Evolutionary conservation across 176 grass and related monocot genomes (phyloP), one percentile per base, ranked within the genome.

Genomic region (Elaeis guineensis): DNA sequence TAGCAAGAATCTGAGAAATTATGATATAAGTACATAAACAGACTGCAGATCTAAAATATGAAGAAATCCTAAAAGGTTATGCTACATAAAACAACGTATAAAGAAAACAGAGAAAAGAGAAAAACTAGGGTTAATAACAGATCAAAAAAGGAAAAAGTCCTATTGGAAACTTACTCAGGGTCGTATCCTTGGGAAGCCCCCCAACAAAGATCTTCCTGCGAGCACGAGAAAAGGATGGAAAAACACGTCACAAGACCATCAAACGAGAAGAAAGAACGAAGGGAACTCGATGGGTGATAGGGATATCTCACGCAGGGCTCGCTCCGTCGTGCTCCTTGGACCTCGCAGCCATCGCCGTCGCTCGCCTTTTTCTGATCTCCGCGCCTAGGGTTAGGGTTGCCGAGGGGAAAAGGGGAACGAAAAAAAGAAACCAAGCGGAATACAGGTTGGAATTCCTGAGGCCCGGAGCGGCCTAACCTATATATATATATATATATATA

Each of bases 121-220:
- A 49, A 29, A 11, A 62, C 4, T 6, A 48, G 53, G 21, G 44
- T 55, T 67, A 2, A 8, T 32, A 14, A 72, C 51, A 28, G 17
- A 57, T 17, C 18, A 21, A 66, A n/a, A 7, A 67, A 3, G 11
- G 9, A 25, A 21, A 55, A 26, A 21, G 65, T 59, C 61, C 1
- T 44, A 44, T 9, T 2, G 35, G 29, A 49, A 29, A 63, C 64
- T n/a, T 73, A 89, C 89, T 75, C 71, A 85, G 75, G 57, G 63
- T 77, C 1, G 89, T 95, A 48, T 95, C 81, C 68, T 84, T 95
- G 55, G 89, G 75, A 55, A 95, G 81, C 24, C 89, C 89, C 9
- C 89, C 89, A 17, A 95, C 81, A 63, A 95, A 95, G 58, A 95
- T 95, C 78, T 95, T 95, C 49, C 89, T 95, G 78, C 63, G 61